Evolutionary conservation across 352 stramenopile species (phyloP).

Genomic region (Stephanocyclus meneghinianus): DNA sequence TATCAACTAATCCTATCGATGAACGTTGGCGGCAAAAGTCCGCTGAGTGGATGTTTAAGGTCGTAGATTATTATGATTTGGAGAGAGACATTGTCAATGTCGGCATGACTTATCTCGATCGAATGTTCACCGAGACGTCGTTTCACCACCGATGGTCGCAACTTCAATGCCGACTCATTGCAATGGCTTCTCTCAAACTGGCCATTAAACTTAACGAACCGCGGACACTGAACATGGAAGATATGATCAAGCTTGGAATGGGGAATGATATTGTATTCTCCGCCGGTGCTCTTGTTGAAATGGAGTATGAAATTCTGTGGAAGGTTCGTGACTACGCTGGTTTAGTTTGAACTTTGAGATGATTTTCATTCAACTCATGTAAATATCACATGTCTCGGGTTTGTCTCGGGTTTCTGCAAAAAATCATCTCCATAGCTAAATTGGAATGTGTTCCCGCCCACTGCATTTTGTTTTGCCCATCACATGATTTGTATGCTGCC

Average conservation of each 20-base stretch:
- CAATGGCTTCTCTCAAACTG: slow-evolving; percentile 38
- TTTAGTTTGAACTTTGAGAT: no score
- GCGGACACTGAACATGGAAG: slow-evolving; percentile 48
- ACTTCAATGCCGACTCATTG: slow-evolving; percentile 33
- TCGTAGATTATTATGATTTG: slow-evolving; percentile 41
- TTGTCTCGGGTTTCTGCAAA: neutral
- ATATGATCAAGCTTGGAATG: slow-evolving; percentile 52
- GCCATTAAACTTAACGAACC: slow-evolving; percentile 52
- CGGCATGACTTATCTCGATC: slow-evolving; percentile 49
- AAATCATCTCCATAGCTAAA: slow-evolving; percentile 4
- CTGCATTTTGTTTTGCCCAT: slow-evolving; percentile 45
- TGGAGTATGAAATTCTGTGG: slow-evolving; percentile 50
- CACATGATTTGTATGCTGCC: slow-evolving; percentile 53
- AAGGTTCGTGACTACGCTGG: neutral
- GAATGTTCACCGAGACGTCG: slow-evolving; percentile 41
- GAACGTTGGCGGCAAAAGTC: slow-evolving; percentile 45
- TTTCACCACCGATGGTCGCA: slow-evolving; percentile 42
- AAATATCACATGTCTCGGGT: neutral
- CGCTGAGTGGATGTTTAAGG: slow-evolving; percentile 61
- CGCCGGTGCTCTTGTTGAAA: slow-evolving; percentile 23
- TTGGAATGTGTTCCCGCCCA: slow-evolving; percentile 46
- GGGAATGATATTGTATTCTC: slow-evolving; percentile 15
- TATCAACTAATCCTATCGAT: slow-evolving; percentile 24
- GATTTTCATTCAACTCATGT: neutral
- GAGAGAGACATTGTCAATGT: slow-evolving; percentile 46